Percentiles rank a stretch among this genome's conserved stretches.
phyloP scores from a whole-genome alignment of 2,329 filamentous ascomycete species.

The Pseudocercospora pini-densiflorae region DNA sequence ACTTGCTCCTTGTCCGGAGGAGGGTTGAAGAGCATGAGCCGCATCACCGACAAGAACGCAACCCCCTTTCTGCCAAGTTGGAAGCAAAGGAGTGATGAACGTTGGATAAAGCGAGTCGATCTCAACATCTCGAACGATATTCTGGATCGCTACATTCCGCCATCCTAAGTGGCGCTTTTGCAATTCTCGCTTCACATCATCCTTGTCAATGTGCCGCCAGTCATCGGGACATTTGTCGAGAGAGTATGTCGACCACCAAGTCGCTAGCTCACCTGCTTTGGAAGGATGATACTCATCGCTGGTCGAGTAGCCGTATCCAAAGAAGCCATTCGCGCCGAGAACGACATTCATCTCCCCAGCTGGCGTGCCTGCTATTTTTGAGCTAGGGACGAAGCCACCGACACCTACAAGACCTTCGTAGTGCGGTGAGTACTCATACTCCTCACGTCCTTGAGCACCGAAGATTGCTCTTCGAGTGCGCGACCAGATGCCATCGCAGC shows the following conservation, averaged over 20 bases:
- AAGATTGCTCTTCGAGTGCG: slow-evolving; percentile 41
- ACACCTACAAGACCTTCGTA: slow-evolving; percentile 10
- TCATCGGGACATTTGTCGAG: neutral
- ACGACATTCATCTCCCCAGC: slow-evolving; percentile 38
- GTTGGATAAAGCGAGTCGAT: slow-evolving; percentile 54
- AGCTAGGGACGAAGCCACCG: slow-evolving; percentile 34
- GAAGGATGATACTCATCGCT: slow-evolving; percentile 26
- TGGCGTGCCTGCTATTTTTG: slow-evolving; percentile 49
- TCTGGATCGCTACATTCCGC: slow-evolving; percentile 47
- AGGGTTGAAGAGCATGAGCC: slow-evolving; percentile 60
- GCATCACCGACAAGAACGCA: slow-evolving; percentile 62
- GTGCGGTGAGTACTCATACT: slow-evolving; percentile 31
- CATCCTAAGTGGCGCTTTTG: slow-evolving; percentile 49
- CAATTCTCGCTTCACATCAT: slow-evolving; percentile 42
- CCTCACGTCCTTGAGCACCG: slow-evolving; percentile 37
- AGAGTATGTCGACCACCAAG: slow-evolving; percentile 16
- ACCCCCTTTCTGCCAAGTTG: slow-evolving; percentile 52
- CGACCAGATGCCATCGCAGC: slow-evolving; percentile 30
- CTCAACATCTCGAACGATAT: slow-evolving; percentile 42
- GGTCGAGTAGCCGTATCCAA: slow-evolving; percentile 51
- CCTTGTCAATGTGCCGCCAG: neutral
- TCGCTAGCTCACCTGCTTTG: slow-evolving; percentile 20
- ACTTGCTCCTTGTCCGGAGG: slow-evolving; percentile 58
- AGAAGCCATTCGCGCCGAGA: slow-evolving; percentile 56
- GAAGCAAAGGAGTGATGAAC: slow-evolving; percentile 54